Conservation (phyloP, 306 rosid genomes). For the Delonix regia region DNA sequence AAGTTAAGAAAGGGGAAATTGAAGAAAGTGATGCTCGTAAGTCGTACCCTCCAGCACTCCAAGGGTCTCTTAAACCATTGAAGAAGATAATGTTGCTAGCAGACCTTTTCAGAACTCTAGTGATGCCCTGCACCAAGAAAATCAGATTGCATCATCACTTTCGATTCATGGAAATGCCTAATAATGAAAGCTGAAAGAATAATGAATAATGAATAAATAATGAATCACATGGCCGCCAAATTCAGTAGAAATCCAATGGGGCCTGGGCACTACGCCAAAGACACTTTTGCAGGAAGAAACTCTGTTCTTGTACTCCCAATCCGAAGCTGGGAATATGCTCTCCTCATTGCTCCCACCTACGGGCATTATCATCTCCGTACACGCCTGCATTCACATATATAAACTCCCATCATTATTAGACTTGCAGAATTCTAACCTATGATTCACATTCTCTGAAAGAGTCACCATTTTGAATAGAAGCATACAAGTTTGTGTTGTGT, state of each 20-base stretch:
- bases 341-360: constrained; percentile 43
- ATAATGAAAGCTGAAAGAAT: not conserved
- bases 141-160: not conserved
- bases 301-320: constrained; percentile 44
- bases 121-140: constrained; percentile 36
- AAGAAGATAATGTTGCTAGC: constrained; percentile 51
- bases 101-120: constrained; percentile 21
- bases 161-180: not conserved
- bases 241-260: constrained; percentile 56
- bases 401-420: no score
- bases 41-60: constrained; percentile 76
- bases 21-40: not conserved
- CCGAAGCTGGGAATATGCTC: constrained; percentile 65
- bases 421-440: no score
- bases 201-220: not conserved
- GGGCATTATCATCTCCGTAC: constrained; percentile 88
- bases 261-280: constrained; percentile 48
- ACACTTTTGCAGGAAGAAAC: not conserved
- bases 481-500: no score
- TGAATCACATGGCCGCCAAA: constrained; percentile 55
- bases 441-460: no score
- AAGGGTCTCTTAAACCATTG: constrained; percentile 72
- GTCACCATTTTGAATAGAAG: no score
- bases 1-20: no score
- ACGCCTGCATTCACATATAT: constrained; percentile 58